These are phyloP conservation scores for Aleurites moluccanus DNA, from an alignment of 441 rosid genomes.

Conservation along the genomic window DNA sequence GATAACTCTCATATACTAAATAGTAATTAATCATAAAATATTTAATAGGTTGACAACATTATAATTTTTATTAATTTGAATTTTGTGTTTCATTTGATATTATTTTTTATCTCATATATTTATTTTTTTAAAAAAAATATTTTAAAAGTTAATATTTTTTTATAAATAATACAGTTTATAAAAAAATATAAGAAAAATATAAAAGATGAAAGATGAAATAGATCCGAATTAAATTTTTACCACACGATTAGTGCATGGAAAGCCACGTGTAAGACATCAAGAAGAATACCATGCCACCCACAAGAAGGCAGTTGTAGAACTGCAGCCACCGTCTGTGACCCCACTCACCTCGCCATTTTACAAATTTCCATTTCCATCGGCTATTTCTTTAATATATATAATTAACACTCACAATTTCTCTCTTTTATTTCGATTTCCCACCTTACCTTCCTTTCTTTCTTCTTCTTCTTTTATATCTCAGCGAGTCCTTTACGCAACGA, in stretches of 20 bases:
- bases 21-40: no score
- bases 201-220: no score
- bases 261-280: background rate
- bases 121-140: no score
- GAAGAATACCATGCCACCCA: background rate
- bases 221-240: background rate
- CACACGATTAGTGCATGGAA: background rate
- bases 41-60: no score
- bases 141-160: no score
- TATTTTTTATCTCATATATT: no score
- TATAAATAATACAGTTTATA: no score
- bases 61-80: no score
- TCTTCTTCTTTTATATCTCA: background rate
- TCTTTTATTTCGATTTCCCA: background rate
- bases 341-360: background rate
- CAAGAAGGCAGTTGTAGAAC: background rate
- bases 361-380: background rate
- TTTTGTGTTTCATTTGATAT: no score
- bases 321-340: background rate
- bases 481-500: constrained; percentile 17
- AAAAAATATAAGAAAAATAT: no score
- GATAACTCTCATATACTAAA: no score
- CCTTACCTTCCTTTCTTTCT: background rate
- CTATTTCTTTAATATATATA: background rate
- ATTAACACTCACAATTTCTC: background rate